Conservation (phyloP, 331 rosid species). For the Prunus yedoensis region DNA sequence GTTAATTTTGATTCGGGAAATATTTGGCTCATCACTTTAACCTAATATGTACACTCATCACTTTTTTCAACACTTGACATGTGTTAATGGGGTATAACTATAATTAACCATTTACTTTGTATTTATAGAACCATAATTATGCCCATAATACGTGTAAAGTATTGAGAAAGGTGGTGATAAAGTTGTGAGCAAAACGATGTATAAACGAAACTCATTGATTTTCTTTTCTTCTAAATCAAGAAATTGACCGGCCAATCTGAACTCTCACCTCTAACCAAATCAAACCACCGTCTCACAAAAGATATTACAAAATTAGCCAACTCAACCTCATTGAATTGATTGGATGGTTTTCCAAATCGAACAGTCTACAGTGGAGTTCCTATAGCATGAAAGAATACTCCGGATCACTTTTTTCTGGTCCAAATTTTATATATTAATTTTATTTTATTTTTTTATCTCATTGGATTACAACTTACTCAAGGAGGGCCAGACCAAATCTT, state of each 20-base stretch:
- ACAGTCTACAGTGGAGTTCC: neutral
- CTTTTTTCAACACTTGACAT: rapidly evolving
- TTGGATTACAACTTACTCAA: neutral
- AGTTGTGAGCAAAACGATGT: rapidly evolving
- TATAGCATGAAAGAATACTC: neutral
- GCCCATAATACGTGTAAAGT: rapidly evolving
- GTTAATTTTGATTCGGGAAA: too few species aligned
- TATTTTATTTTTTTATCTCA: neutral
- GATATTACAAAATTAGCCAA: too few species aligned
- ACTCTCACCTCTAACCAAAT: neutral
- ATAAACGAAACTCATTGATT: too few species aligned
- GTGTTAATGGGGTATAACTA: rapidly evolving
- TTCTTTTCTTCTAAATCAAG: too few species aligned
- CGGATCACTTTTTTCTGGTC: neutral
- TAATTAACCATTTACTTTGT: too few species aligned
- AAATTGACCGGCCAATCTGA: neutral
- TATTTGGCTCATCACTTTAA: too few species aligned
- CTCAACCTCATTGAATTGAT: neutral
- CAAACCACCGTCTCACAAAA: too few species aligned
- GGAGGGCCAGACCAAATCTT: neutral
- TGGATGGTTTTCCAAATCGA: neutral
- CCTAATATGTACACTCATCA: rapidly evolving
- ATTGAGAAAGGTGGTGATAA: rapidly evolving
- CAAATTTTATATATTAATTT: neutral
- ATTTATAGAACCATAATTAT: too few species aligned